These are phyloP conservation scores for Globisporangium polare DNA, from an alignment of 352 stramenopile species.

Conservation along the genomic window DNA sequence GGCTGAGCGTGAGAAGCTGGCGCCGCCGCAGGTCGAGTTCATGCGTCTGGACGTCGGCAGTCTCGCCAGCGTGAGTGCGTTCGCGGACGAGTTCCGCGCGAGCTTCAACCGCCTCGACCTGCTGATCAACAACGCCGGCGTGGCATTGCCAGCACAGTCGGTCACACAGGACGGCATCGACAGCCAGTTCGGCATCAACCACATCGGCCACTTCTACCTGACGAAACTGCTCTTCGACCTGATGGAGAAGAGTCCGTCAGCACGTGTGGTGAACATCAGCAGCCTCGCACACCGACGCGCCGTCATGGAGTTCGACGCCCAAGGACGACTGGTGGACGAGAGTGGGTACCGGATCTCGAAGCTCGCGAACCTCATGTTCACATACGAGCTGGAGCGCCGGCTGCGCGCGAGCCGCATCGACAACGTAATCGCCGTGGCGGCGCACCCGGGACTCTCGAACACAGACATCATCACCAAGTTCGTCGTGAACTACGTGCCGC, in stretches of 20 bases:
- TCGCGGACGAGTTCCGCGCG: slow-evolving; percentile 17
- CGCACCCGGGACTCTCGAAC: slow-evolving; percentile 33
- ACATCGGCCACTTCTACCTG: slow-evolving; percentile 49
- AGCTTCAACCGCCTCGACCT: slow-evolving; percentile 22
- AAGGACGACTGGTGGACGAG: slow-evolving; percentile 24
- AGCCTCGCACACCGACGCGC: slow-evolving; percentile 32
- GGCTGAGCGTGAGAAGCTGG: slow-evolving; percentile 12
- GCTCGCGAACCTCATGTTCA: slow-evolving; percentile 47
- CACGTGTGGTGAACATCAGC: slow-evolving; percentile 40
- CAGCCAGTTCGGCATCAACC: slow-evolving; percentile 44
- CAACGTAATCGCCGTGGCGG: slow-evolving; percentile 35
- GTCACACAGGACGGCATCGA: slow-evolving; percentile 27
- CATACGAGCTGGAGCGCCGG: slow-evolving; percentile 40
- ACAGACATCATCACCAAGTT: slow-evolving; percentile 38
- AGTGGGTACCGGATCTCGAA: slow-evolving; percentile 43
- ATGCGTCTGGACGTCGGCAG: slow-evolving; percentile 22
- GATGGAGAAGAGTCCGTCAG: slow-evolving; percentile 16
- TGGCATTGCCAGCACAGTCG: slow-evolving; percentile 9
- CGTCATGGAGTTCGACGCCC: slow-evolving; percentile 20
- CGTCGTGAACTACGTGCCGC: slow-evolving; percentile 22
- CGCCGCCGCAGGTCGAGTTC: slow-evolving; percentile 14
- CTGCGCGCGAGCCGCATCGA: slow-evolving; percentile 19
- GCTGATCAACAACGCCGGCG: slow-evolving; percentile 35
- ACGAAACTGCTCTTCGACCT: slow-evolving; percentile 37
- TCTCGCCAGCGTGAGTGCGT: slow-evolving; percentile 19